A percentile compares a stretch with the other conserved stretches of the same genome.
Conservation (phyloP, 164 flowering plant species). For the Tetrastigma voinierianum region DNA sequence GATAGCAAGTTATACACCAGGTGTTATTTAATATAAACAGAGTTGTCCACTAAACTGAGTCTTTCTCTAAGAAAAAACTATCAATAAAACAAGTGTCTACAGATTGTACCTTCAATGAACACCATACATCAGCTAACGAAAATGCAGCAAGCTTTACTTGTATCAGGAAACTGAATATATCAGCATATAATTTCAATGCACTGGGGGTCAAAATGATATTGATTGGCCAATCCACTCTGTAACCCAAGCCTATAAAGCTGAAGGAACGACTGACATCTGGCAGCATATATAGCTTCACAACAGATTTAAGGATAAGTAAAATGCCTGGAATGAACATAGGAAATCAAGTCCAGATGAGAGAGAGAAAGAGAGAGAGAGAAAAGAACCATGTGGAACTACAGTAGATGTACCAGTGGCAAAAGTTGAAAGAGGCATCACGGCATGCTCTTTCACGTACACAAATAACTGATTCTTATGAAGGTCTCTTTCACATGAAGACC, state of each 20-base stretch:
- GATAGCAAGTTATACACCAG: too few relatives aligned
- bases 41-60: too few relatives aligned
- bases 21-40: too few relatives aligned
- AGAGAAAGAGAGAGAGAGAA: neutral
- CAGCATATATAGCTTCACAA: neutral
- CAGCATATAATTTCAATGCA: slow-evolving; percentile 70
- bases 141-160: slow-evolving; percentile 81
- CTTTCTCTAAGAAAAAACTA: neutral
- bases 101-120: slow-evolving; percentile 66
- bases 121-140: slow-evolving; percentile 78
- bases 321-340: neutral
- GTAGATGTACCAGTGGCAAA: slow-evolving; percentile 45
- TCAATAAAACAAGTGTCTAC: neutral
- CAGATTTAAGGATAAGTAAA: too few relatives aligned
- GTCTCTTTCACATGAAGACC: slow-evolving; percentile 88
- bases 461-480: slow-evolving; percentile 64
- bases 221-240: slow-evolving; percentile 89
- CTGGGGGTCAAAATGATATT: slow-evolving; percentile 65
- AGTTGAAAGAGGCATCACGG: slow-evolving; percentile 33
- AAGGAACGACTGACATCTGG: slow-evolving; percentile 64
- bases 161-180: slow-evolving; percentile 78
- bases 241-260: slow-evolving; percentile 77
- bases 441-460: slow-evolving; percentile 56
- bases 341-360: neutral
- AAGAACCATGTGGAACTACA: neutral